phyloP scores from a whole-genome alignment of 257 asterid species.

The Avicennia marina region DNA sequence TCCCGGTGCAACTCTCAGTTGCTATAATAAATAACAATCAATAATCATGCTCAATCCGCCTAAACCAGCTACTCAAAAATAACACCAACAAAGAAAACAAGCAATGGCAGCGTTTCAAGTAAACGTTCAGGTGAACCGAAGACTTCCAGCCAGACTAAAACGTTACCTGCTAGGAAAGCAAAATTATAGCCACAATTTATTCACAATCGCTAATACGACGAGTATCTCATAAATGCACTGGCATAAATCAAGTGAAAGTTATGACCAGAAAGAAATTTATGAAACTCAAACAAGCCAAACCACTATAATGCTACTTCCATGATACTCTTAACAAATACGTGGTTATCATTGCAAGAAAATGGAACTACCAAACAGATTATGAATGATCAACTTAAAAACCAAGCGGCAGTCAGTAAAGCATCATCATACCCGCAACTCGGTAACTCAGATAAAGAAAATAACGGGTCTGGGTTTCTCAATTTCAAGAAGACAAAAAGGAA shows the following conservation, averaged over 20 bases:
- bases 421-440: constrained; percentile 2
- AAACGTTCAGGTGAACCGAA: background rate
- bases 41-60: background rate
- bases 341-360: background rate
- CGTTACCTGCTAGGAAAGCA: too few species aligned
- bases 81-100: background rate
- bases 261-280: constrained; percentile 5
- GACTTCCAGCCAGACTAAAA: background rate
- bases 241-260: constrained; percentile 1
- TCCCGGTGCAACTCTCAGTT: background rate
- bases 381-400: background rate
- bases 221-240: background rate
- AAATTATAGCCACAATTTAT: too few species aligned
- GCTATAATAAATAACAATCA: background rate
- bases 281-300: constrained; percentile 5
- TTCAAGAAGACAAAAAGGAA: background rate
- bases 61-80: background rate
- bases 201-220: too few species aligned
- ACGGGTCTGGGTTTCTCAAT: background rate
- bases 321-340: constrained; percentile 5
- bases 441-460: background rate
- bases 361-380: constrained; percentile 3
- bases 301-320: constrained; percentile 9
- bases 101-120: background rate
- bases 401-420: background rate